Conservation (phyloP, 768 basidiomycete species). For the Pleurotus ostreatus region DNA sequence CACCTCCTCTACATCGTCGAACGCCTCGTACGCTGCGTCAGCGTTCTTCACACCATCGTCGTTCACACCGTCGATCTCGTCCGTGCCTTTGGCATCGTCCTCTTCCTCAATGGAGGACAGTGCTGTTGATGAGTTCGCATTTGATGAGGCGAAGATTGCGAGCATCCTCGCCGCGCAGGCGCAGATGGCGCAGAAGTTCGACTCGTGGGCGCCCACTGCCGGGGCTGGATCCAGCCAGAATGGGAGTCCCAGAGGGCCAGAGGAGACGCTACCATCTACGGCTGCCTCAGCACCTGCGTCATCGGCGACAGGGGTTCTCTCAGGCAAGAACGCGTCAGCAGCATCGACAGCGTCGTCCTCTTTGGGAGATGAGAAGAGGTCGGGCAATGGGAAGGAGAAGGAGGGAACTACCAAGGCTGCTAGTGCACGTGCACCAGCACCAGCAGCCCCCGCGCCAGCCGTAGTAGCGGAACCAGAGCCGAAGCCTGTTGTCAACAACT, state of each 20-base stretch:
- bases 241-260: neutral
- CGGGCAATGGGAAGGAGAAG: neutral
- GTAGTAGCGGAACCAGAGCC: neutral
- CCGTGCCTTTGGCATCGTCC: neutral
- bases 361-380: neutral
- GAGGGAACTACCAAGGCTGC: neutral
- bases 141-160: slow-evolving; percentile 5
- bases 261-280: neutral
- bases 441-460: neutral
- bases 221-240: neutral
- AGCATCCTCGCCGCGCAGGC: slow-evolving; percentile 1
- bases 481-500: neutral
- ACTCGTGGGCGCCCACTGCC: neutral
- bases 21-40: neutral
- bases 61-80: neutral
- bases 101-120: neutral
- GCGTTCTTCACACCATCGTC: neutral
- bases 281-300: too few relatives aligned
- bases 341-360: neutral
- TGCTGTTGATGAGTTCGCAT: neutral
- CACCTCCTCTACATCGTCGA: too few relatives aligned
- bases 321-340: neutral
- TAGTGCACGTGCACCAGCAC: neutral
- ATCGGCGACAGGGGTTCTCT: too few relatives aligned
- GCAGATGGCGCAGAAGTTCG: slow-evolving; percentile 6